phyloP scores from a whole-genome alignment of 1,139 yeast species.

The Maudiozyma humilis region DNA sequence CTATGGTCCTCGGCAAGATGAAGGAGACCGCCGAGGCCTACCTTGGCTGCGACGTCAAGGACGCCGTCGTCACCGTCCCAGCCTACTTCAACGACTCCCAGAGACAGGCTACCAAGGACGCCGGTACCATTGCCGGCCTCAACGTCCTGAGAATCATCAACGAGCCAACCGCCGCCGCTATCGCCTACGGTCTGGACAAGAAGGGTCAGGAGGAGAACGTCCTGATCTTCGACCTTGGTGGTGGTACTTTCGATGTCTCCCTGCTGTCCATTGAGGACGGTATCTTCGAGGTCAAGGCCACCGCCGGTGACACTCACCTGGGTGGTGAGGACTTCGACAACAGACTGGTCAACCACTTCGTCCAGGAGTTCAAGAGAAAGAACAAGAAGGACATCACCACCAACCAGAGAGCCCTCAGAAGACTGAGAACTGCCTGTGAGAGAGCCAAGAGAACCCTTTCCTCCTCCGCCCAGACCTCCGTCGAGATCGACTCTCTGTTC shows the following conservation, averaged over 20 bases:
- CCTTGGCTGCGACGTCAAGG: constrained; percentile 85
- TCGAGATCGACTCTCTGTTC: constrained; percentile 85
- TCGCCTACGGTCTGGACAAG: constrained; percentile 97
- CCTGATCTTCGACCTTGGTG: constrained; percentile 94
- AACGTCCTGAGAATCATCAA: constrained; percentile 94
- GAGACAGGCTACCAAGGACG: constrained; percentile 98
- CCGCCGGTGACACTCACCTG: constrained; percentile 90
- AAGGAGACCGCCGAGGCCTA: constrained; percentile 96
- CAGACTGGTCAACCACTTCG: constrained; percentile 71
- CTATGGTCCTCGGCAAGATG: constrained; percentile 96
- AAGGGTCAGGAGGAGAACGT: constrained; percentile 80
- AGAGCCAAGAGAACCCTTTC: constrained; percentile 88
- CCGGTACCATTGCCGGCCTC: constrained; percentile 96
- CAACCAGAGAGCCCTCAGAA: constrained; percentile 77
- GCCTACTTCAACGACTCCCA: constrained; percentile 98
- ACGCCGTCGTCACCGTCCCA: constrained; percentile 95
- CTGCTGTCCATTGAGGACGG: constrained; percentile 93
- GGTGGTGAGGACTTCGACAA: constrained; percentile 76
- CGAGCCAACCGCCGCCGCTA: constrained; percentile 99
- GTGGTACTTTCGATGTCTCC: constrained; percentile 99
- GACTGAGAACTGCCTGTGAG: constrained; percentile 87
- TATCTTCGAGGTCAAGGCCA: constrained; percentile 97
- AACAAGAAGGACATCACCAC: constrained; percentile 64
- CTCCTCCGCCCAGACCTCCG: constrained; percentile 77
- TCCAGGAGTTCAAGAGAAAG: constrained; percentile 79